Evolutionary conservation across 1,284 basidiomycete genomes (phyloP).

Genomic region (Cryptococcus amylolentus): DNA sequence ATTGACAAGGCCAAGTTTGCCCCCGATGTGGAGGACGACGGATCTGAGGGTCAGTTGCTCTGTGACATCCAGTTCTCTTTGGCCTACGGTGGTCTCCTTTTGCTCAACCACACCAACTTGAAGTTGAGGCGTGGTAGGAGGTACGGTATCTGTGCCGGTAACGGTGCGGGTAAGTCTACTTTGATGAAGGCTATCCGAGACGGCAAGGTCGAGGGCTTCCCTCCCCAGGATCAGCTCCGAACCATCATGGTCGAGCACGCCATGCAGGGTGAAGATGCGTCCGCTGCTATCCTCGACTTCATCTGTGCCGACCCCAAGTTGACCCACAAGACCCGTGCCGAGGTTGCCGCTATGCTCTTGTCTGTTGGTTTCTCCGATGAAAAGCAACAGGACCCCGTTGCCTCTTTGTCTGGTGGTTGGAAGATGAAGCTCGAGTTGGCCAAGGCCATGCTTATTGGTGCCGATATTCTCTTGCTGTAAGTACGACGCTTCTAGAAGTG

Average conservation of each 20-base stretch:
- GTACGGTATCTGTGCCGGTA: conserved; percentile 93
- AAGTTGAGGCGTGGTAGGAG: conserved; percentile 84
- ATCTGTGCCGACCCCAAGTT: conserved; percentile 63
- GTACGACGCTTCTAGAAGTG: background rate
- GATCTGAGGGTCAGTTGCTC: conserved; percentile 72
- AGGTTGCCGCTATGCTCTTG: conserved; percentile 71
- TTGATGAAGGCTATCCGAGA: conserved; percentile 93
- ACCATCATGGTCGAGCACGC: conserved; percentile 96
- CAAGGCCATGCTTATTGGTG: conserved; percentile 93
- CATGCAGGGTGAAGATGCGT: conserved; percentile 85
- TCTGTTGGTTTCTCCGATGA: conserved; percentile 90
- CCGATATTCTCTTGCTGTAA: conserved; percentile 78
- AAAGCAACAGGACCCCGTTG: conserved; percentile 80
- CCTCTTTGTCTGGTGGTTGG: conserved; percentile 94
- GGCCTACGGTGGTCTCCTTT: conserved; percentile 90
- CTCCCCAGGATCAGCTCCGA: conserved; percentile 77
- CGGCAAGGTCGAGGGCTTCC: conserved; percentile 94
- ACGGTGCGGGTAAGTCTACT: conserved; percentile 95
- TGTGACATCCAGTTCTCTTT: conserved; percentile 93
- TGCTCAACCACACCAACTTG: conserved; percentile 92
- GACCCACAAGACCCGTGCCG: conserved; percentile 58
- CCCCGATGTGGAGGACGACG: conserved; percentile 58
- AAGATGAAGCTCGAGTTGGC: conserved; percentile 93
- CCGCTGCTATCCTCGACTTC: conserved; percentile 78
- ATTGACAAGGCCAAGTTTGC: conserved; percentile 64